These are phyloP conservation scores for Gentiana dahurica DNA, from an alignment of 257 asterid genomes.

Conservation along the genomic window DNA sequence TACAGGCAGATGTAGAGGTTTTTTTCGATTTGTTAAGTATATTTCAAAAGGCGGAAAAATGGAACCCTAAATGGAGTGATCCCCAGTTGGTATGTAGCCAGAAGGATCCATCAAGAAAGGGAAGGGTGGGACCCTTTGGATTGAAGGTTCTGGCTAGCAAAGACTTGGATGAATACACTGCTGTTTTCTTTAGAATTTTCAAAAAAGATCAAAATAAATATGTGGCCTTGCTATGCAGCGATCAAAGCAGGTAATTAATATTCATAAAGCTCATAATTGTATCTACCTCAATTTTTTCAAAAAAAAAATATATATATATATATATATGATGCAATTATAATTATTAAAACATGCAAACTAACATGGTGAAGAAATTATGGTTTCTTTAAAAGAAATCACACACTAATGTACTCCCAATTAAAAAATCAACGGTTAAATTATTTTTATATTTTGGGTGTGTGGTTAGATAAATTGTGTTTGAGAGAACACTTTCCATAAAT, in stretches of 20 bases:
- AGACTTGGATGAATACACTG: slow-evolving; percentile 35
- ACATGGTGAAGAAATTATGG: too few relatives aligned
- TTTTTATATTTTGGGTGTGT: too few relatives aligned
- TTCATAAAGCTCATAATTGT: too few relatives aligned
- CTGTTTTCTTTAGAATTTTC: slow-evolving; percentile 33
- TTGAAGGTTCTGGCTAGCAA: slow-evolving; percentile 29
- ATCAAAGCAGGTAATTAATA: slow-evolving; percentile 35
- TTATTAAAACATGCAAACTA: too few relatives aligned
- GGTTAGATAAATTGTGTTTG: too few relatives aligned
- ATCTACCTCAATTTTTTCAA: too few relatives aligned
- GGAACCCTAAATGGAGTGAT: slow-evolving; percentile 20
- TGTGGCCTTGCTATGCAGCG: slow-evolving; percentile 44
- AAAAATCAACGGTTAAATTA: too few relatives aligned
- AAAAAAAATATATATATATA: too few relatives aligned
- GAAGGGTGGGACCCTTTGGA: slow-evolving; percentile 42
- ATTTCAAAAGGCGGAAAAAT: slow-evolving; percentile 16
- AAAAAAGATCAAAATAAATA: slow-evolving; percentile 12
- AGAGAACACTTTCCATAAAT: too few relatives aligned
- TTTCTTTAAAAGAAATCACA: too few relatives aligned
- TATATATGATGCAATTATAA: too few relatives aligned
- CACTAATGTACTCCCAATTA: too few relatives aligned
- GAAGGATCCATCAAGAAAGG: slow-evolving; percentile 18
- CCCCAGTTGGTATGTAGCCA: slow-evolving; percentile 24
- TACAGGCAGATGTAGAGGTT: slow-evolving; percentile 29
- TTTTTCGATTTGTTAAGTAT: slow-evolving; percentile 6